Evolutionary conservation across 768 basidiomycete genomes (phyloP), one percentile per base, ranked within the genome.

Genomic region (Xerocomellus intermedius): DNA sequence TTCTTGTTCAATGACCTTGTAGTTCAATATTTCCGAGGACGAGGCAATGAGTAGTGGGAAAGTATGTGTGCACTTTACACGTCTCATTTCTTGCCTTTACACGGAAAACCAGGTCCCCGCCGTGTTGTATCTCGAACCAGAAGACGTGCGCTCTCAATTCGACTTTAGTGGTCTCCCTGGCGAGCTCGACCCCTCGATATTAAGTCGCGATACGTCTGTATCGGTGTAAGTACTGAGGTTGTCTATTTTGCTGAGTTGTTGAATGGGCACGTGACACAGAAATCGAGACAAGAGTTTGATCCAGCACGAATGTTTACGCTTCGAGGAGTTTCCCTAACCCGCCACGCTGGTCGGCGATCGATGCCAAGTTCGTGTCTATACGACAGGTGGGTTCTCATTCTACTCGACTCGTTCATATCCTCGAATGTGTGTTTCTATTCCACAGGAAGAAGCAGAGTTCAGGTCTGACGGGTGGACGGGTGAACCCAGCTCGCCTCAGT

Each of bases 301-400:
- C 64, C 91, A 87, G 67, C 97, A 98, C 60, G 83, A 90, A 60
- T 79, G 82, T 28, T 74, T 98, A 28, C 72, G 75, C 16, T 74
- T 75, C 19, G n/a, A n/a, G n/a, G 82, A 86, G 17, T 70, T 71
- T 97, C 9, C 96, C 96, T 0, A 81, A 52, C 86, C 88, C 6
- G 97, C 94, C 12, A 95, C 89, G 6, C 74, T 96, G 38, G 86
- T 99, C 37, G n/a, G 87, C 96, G 4, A 98, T 99, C 58, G 97
- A 98, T 64, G 95, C 96, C 2, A 96, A 99, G 66, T 99, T 99
- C 66, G 96, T 99, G 22, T 89, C 87, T 6, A 90, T 99, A 82
- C 94, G 98, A 69, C 91, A 94, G 77, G 92, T 89, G 57, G 45
- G 64, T 48, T 50, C 32, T 0, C 21, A 8, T 8, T 12, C 14